Base-by-base conservation (phyloP, 140 eudicot species). In the Anethum foeniculum region DNA sequence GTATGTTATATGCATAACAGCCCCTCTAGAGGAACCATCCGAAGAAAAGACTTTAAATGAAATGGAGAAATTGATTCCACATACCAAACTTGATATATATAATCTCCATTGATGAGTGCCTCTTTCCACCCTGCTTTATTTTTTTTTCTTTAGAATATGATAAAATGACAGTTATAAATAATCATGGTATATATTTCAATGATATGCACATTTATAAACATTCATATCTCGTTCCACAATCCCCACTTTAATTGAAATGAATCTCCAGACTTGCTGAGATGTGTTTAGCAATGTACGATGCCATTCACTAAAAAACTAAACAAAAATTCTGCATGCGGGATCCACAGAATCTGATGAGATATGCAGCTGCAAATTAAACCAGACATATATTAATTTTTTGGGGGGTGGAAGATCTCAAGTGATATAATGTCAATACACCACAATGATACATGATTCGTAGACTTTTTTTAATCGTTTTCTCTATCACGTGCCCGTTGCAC, bases 341-440 rank as follows among this genome's bases (percentile, higher is more conserved):
- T 67, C 81, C 80, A 82, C 85, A 82, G 62, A 82, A 77, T 82
- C 85, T 67, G 62, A 75, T 47, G 39, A 75, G 64, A 75, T 75
- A 43, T 74, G 32, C 49, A 23, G 78, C 38, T 34, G 38, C 69
- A 60, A 60, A 25, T 3, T 60, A 60, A 60, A 72, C 15, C 13
- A 32, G 5, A 60, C 43, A 62, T 76, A 5, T 49, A 62, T 62
- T 48, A n/a, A 32, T 44, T 23, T 21, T 41, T 76, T 34, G 15
- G 48, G 72, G 16, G 43, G 60, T 46, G 36, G 79, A 69, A 64
- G 56, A 71, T 27, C 73, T 39, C 43, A 30, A 58, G 32, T 30
- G 41, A 65, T 3, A 9, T 28, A 11, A 28, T 75, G 25, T 71
- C 18, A 67, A 12, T 2, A 34, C 38, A 39, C 28, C 51, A 36